These are phyloP conservation scores for Fusarium xyrophilum DNA, from an alignment of 2,329 filamentous ascomycete genomes.

Conservation along the genomic window DNA sequence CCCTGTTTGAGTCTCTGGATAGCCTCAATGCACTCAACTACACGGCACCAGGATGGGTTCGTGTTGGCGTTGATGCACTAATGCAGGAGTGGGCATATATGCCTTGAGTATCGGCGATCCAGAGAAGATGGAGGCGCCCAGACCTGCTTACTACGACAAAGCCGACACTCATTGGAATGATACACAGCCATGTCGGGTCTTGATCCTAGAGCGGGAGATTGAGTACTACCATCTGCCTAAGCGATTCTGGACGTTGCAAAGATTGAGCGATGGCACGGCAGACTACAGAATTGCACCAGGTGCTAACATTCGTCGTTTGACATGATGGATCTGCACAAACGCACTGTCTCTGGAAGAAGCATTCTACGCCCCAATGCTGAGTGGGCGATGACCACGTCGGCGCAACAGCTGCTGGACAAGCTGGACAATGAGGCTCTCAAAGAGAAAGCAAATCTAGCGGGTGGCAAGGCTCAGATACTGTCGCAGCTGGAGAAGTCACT, in stretches of 20 bases:
- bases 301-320: not conserved
- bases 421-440: not conserved
- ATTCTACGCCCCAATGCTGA: not conserved
- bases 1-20: not conserved
- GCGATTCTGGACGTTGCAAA: not conserved
- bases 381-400: not conserved
- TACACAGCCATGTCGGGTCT: not conserved
- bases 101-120: not conserved
- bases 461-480: not conserved
- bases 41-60: not conserved
- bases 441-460: not conserved
- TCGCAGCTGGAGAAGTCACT: not conserved
- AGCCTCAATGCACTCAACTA: not conserved
- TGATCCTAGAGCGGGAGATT: not conserved
- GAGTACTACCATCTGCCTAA: not conserved
- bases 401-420: not conserved
- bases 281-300: not conserved
- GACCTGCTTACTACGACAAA: not conserved
- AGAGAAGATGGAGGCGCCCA: not conserved
- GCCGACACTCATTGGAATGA: not conserved
- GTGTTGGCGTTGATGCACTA: not conserved
- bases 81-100: not conserved
- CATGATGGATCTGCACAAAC: not conserved
- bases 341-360: not conserved
- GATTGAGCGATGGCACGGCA: not conserved